phyloP scores from a whole-genome alignment of 108 stramenopile genomes.

The Cyclotella cryptica region DNA sequence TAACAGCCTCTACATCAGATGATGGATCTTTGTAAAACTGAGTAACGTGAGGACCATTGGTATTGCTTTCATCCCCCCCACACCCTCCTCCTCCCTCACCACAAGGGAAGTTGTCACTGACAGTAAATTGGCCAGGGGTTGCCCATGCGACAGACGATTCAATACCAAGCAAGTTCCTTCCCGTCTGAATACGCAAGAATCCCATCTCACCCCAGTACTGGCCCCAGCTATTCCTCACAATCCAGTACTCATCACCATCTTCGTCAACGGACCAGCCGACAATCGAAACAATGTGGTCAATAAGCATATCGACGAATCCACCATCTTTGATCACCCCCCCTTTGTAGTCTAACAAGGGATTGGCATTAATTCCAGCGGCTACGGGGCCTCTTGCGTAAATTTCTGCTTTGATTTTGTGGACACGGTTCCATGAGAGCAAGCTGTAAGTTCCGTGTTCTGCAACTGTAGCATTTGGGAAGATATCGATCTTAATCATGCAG shows the following conservation, averaged over 20 bases:
- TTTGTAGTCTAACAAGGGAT: constrained; percentile 66
- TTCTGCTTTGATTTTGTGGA: constrained; percentile 86
- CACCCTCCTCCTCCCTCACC: constrained; percentile 64
- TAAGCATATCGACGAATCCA: constrained; percentile 30
- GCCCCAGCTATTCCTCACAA: constrained; percentile 84
- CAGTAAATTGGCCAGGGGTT: constrained; percentile 73
- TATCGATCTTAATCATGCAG: constrained; percentile 44
- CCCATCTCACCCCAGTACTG: constrained; percentile 77
- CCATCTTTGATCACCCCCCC: constrained; percentile 71
- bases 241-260: constrained; percentile 77
- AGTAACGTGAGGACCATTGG: constrained; percentile 34
- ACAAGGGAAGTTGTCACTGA: constrained; percentile 72
- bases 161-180: constrained; percentile 79
- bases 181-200: constrained; percentile 65
- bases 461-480: constrained; percentile 85
- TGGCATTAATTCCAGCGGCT: constrained; percentile 89
- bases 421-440: constrained; percentile 51
- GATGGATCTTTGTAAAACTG: constrained; percentile 62
- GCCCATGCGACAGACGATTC: constrained; percentile 83
- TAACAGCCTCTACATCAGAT: constrained; percentile 43
- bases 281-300: constrained; percentile 81
- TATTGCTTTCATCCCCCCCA: constrained; percentile 30
- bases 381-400: constrained; percentile 95
- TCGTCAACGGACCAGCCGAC: constrained; percentile 87
- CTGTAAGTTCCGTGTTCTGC: constrained; percentile 90